A percentile compares a stretch with the other conserved stretches of the same genome.
These are phyloP conservation scores for Vitis rupestris DNA, from an alignment of 164 flowering plant species.

Conservation along the genomic window DNA sequence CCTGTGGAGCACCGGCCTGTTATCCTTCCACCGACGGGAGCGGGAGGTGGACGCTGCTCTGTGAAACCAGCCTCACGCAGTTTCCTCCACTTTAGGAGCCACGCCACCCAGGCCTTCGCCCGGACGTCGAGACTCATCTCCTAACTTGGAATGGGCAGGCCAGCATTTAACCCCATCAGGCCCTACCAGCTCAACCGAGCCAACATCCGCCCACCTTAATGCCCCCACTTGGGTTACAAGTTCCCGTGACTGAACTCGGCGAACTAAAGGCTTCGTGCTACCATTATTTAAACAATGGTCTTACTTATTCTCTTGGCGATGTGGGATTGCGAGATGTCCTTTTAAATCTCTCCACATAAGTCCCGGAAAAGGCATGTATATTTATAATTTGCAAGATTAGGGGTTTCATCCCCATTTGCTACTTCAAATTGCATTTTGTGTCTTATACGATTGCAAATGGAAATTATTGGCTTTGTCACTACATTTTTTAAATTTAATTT, in stretches of 20 bases:
- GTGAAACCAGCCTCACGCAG: conserved; percentile 48
- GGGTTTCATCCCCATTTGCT: too few relatives aligned
- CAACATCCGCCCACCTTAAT: conserved; percentile 20
- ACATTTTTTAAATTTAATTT: too few relatives aligned
- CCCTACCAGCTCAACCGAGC: background rate
- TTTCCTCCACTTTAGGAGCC: conserved; percentile 30
- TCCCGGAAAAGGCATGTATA: too few relatives aligned
- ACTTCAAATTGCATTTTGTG: too few relatives aligned
- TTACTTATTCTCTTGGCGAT: too few relatives aligned
- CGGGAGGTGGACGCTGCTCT: conserved; percentile 44
- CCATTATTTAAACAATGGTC: too few relatives aligned
- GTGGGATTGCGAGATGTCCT: too few relatives aligned
- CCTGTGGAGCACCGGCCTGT: conserved; percentile 4
- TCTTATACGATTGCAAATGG: too few relatives aligned
- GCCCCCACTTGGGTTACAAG: conserved; percentile 40
- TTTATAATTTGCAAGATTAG: too few relatives aligned
- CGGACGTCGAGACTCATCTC: conserved; percentile 16
- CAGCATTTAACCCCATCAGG: background rate
- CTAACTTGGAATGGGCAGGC: conserved; percentile 38
- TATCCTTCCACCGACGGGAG: conserved; percentile 45
- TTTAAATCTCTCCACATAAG: too few relatives aligned
- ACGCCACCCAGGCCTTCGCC: conserved; percentile 23
- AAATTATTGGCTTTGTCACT: too few relatives aligned
- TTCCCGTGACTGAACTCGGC: conserved; percentile 31
- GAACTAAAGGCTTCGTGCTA: too few relatives aligned